Conservation (phyloP, 2,329 filamentous ascomycete genomes). For the Fonsecaea monophora region DNA sequence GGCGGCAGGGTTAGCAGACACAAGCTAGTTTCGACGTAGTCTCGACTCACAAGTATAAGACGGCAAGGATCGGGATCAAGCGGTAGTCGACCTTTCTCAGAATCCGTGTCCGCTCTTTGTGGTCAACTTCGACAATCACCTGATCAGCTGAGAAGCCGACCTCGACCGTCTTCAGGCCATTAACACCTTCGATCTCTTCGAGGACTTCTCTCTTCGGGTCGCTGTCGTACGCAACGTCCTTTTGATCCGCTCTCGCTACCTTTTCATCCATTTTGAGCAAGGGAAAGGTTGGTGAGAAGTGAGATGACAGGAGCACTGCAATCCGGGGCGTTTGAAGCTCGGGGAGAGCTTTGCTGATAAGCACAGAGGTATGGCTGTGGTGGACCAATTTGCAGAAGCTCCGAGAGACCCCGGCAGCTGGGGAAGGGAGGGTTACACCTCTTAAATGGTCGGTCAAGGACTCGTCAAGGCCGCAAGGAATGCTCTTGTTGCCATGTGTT, state of each 20-base stretch:
- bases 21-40: background rate
- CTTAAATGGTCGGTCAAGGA: conserved; percentile 7
- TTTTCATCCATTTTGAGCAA: conserved; percentile 18
- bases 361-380: background rate
- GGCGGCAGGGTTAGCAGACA: background rate
- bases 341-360: background rate
- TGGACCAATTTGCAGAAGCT: conserved; percentile 2
- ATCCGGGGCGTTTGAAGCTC: background rate
- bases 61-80: conserved; percentile 52
- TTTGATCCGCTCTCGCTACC: conserved; percentile 10
- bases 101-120: conserved; percentile 38
- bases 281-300: background rate
- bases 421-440: background rate
- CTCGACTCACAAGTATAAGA: conserved; percentile 54
- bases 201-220: conserved; percentile 14
- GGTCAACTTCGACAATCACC: conserved; percentile 25
- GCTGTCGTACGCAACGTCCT: conserved; percentile 10
- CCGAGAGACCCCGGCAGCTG: conserved; percentile 1
- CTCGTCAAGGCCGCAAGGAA: background rate
- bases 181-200: conserved; percentile 22
- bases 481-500: background rate
- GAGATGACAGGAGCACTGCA: background rate
- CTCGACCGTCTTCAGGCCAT: conserved; percentile 27
- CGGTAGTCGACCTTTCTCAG: conserved; percentile 54
- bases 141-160: conserved; percentile 20